These are phyloP conservation scores for Suhomyces bribrorum DNA, from an alignment of 1,139 yeast species.

Conservation along the genomic window DNA sequence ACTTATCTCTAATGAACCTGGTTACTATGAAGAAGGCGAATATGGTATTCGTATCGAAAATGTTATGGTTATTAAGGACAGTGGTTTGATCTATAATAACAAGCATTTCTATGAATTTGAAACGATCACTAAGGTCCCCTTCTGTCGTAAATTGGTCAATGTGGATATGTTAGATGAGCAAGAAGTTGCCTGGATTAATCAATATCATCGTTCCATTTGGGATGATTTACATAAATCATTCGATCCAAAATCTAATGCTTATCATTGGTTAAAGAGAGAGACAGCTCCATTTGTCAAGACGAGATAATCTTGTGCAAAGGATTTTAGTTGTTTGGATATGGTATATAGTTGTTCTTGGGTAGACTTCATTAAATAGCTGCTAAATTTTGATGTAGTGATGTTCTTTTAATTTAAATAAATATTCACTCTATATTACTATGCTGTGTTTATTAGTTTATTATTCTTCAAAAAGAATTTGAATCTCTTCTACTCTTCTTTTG, in stretches of 20 bases:
- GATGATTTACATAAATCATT: slow-evolving; percentile 49
- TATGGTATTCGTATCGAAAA: slow-evolving; percentile 95
- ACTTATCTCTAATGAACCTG: slow-evolving; percentile 91
- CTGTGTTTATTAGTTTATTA: slow-evolving; percentile 14
- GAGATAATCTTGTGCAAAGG: not conserved
- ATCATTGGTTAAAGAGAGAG: slow-evolving; percentile 76
- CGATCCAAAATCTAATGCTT: slow-evolving; percentile 53
- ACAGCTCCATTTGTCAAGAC: slow-evolving; percentile 43
- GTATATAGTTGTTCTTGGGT: not conserved
- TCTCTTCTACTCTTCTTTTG: slow-evolving; percentile 76
- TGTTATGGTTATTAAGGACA: slow-evolving; percentile 63
- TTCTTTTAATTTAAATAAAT: too few relatives aligned
- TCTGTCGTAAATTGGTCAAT: slow-evolving; percentile 70
- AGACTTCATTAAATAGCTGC: not conserved
- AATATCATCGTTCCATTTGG: slow-evolving; percentile 67
- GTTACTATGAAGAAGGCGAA: slow-evolving; percentile 87
- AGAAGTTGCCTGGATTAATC: slow-evolving; percentile 69
- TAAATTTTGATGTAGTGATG: too few relatives aligned
- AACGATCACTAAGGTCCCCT: slow-evolving; percentile 89
- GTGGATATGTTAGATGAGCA: slow-evolving; percentile 52
- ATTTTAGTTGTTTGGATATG: not conserved
- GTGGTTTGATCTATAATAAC: slow-evolving; percentile 46
- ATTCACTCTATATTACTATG: not conserved
- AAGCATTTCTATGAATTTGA: slow-evolving; percentile 72
- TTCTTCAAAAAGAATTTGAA: slow-evolving; percentile 70